Evolutionary conservation across 2,329 filamentous ascomycete species (phyloP).

Genomic region (Seiridium unicorne): DNA sequence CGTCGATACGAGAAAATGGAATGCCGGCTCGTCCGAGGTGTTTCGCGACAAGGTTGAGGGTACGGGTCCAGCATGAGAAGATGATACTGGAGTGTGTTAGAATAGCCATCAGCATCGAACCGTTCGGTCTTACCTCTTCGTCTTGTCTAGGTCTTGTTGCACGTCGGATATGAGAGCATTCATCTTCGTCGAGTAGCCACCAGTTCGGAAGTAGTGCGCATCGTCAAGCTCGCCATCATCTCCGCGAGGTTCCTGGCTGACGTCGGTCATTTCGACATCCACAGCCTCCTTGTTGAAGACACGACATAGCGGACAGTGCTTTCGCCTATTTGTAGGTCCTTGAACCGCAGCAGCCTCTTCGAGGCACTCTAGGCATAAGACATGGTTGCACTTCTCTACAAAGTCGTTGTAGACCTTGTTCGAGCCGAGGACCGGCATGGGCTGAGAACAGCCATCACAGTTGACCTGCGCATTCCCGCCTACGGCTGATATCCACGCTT

Average conservation of each 20-base stretch:
- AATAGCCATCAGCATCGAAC: conserved; percentile 12
- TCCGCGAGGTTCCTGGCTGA: conserved; percentile 1
- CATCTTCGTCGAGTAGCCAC: conserved; percentile 33
- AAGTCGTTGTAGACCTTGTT: conserved; percentile 16
- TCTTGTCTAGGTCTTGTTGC: conserved; percentile 16
- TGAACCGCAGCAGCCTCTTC: conserved; percentile 12
- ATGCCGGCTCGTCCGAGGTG: conserved; percentile 27
- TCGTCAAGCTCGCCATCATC: conserved; percentile 9
- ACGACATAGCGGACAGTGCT: conserved; percentile 22
- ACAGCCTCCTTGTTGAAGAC: not conserved
- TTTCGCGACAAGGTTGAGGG: conserved; percentile 33
- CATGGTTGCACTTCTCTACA: conserved; percentile 25
- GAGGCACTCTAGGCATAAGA: conserved; percentile 29
- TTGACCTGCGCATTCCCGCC: conserved; percentile 21
- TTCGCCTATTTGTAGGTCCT: not conserved
- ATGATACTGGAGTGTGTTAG: conserved; percentile 32
- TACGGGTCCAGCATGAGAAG: conserved; percentile 45
- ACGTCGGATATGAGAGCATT: conserved; percentile 28
- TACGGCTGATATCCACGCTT: conserved; percentile 13
- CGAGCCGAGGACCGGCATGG: conserved; percentile 26
- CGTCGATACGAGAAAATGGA: conserved; percentile 40
- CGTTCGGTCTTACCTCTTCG: conserved; percentile 18
- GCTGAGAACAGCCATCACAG: conserved; percentile 31
- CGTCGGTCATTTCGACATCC: not conserved
- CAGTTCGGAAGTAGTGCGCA: conserved; percentile 22